Base-by-base conservation (phyloP, 177 flowering plant species). In the Vitis hybrid region DNA sequence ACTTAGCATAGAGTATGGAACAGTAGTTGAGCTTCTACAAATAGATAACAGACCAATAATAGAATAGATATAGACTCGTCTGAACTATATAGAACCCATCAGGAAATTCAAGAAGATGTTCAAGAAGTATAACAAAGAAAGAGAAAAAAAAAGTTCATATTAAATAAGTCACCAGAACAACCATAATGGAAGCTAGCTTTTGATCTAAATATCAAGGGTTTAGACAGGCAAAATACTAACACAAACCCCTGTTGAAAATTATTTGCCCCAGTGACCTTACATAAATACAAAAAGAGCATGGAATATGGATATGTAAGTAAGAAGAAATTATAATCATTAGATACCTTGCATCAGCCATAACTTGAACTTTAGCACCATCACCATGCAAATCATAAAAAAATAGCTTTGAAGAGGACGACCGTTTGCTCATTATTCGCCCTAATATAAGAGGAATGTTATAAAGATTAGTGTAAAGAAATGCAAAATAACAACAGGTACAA, bases 341-440 rank as follows among this genome's bases (percentile, higher is more conserved):
- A 50, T 78, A 93, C 99, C 95, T 89, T 56, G 89, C 89, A 87
- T 91, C 97, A 72, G 88, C 88, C 97, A 95, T 91, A 46, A 95
- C 85, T 85, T 95, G 99, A 10, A 95, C 92, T 81, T 95, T 95
- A 10, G 75, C 81, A 78, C 94, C 91, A 56, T 70, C 79, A 55
- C 85, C 87, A 69, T 86, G 87, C 64, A 95, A 74, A 80, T 93
- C 99, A 84, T 95, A 95, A 75, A 95, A 95, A 80, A 86, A 83
- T 9, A 95, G 83, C 85, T 91, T 91, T 27, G 94, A 79, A 27
- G 94, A 88, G 12, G 98, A 90, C 40, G 91, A 76, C 40, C 99
- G 75, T 77, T 95, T 95, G 81, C 73, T 87, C 98, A 95, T 91
- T 24, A 91, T 79, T 68, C 98, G 81, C 68, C 99, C 99, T 95